These are phyloP conservation scores for Phytophthora syringae DNA, from an alignment of 352 stramenopile genomes.

Conservation along the genomic window DNA sequence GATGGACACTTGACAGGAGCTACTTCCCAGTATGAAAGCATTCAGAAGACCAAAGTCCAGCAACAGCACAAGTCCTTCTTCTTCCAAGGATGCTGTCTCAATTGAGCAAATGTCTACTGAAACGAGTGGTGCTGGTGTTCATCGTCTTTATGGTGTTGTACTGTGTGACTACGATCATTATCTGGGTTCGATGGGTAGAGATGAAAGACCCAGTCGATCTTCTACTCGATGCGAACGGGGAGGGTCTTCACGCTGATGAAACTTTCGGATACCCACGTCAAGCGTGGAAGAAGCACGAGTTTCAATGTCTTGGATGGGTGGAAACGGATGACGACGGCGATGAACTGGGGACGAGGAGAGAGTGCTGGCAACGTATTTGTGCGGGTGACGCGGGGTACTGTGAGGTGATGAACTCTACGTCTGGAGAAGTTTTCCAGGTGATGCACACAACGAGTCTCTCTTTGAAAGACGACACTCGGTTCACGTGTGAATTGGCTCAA, in stretches of 20 bases:
- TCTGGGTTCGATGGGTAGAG: constrained; percentile 41
- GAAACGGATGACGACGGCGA: constrained; percentile 59
- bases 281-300: constrained; percentile 49
- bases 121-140: constrained; percentile 12
- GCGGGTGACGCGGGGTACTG: constrained; percentile 68
- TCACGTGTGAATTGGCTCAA: constrained; percentile 70
- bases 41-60: neutral
- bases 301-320: constrained; percentile 73
- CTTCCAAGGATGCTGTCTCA: constrained; percentile 1
- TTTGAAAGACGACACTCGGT: constrained; percentile 71
- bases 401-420: constrained; percentile 60
- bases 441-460: constrained; percentile 73
- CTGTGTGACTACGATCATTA: constrained; percentile 28
- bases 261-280: constrained; percentile 14
- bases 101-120: constrained; percentile 7
- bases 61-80: neutral
- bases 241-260: neutral
- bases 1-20: constrained; percentile 8
- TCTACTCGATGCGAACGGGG: neutral
- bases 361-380: constrained; percentile 72
- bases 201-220: constrained; percentile 19
- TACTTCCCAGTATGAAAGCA: neutral
- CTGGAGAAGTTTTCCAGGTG: constrained; percentile 54
- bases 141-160: constrained; percentile 32
- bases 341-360: constrained; percentile 48